A percentile compares a stretch with the other conserved stretches of the same genome.
phyloP scores from a whole-genome alignment of 768 basidiomycete genomes.

The Amanita muscaria region DNA sequence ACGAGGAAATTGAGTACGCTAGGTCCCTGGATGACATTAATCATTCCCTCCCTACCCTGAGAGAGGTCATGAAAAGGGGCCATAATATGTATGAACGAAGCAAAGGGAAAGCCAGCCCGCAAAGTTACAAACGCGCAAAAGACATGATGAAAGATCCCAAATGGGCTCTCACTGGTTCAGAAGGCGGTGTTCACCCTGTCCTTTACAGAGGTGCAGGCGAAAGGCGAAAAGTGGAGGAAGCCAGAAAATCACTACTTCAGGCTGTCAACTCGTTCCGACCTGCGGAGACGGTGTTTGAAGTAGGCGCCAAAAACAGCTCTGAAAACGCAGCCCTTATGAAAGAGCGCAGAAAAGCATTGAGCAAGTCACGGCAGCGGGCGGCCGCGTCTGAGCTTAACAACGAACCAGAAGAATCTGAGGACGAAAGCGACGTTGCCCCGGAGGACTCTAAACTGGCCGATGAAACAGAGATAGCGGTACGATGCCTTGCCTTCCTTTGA shows the following conservation, averaged over 20 bases:
- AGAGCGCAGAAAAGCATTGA: conserved; percentile 70
- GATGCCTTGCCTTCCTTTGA: background rate
- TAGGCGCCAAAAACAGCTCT: conserved; percentile 62
- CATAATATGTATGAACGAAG: conserved; percentile 93
- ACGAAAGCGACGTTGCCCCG: conserved; percentile 24
- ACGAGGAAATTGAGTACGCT: conserved; percentile 79
- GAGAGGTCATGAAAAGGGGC: conserved; percentile 81
- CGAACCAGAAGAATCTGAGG: conserved; percentile 26
- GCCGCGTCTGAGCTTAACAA: conserved; percentile 24
- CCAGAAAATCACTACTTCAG: conserved; percentile 57
- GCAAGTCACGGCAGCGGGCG: conserved; percentile 49
- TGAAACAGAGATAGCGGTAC: conserved; percentile 69
- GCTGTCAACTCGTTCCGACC: conserved; percentile 81
- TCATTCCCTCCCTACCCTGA: conserved; percentile 53
- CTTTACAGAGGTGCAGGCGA: conserved; percentile 34
- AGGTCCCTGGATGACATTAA: conserved; percentile 55
- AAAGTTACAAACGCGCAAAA: conserved; percentile 85
- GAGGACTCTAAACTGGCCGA: conserved; percentile 59
- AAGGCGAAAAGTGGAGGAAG: conserved; percentile 37
- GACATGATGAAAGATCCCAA: conserved; percentile 67
- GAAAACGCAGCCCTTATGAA: conserved; percentile 76
- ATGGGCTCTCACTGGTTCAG: conserved; percentile 61
- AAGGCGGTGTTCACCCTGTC: conserved; percentile 67
- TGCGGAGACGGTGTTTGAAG: conserved; percentile 84
- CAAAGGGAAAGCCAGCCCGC: conserved; percentile 80